Conservation (phyloP, 768 basidiomycete species). For the Macrolepiota dolichaula region DNA sequence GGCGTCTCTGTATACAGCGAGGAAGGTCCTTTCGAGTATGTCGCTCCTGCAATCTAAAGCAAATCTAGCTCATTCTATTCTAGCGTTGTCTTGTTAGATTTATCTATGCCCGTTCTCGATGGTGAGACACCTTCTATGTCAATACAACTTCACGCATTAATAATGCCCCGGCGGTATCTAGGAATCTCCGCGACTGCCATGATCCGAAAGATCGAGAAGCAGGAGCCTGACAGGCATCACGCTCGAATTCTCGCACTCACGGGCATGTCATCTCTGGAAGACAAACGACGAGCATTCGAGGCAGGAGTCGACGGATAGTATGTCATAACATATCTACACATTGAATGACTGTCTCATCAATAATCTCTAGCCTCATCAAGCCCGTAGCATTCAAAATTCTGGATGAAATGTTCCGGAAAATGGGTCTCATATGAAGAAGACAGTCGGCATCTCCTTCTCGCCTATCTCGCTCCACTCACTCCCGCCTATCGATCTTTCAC, state of each 20-base stretch:
- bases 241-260: constrained; percentile 83
- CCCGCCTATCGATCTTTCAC: background rate
- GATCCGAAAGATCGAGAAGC: constrained; percentile 72
- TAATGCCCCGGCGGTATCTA: constrained; percentile 20
- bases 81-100: constrained; percentile 83
- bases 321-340: constrained; percentile 28
- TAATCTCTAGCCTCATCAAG: constrained; percentile 71
- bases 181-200: constrained; percentile 81
- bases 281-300: constrained; percentile 87
- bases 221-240: constrained; percentile 25
- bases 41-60: constrained; percentile 12
- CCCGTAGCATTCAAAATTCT: constrained; percentile 93
- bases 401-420: constrained; percentile 76
- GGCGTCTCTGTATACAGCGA: constrained; percentile 74
- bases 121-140: constrained; percentile 37
- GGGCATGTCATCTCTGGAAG: constrained; percentile 90
- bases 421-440: constrained; percentile 43
- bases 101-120: constrained; percentile 94
- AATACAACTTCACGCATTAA: background rate
- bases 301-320: constrained; percentile 96
- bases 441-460: background rate
- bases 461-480: background rate
- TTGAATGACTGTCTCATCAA: constrained; percentile 3
- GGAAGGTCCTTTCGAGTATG: constrained; percentile 85
- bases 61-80: constrained; percentile 4